These are phyloP conservation scores for Tylopilus intermedius DNA, from an alignment of 768 basidiomycete species.

Conservation along the genomic window DNA sequence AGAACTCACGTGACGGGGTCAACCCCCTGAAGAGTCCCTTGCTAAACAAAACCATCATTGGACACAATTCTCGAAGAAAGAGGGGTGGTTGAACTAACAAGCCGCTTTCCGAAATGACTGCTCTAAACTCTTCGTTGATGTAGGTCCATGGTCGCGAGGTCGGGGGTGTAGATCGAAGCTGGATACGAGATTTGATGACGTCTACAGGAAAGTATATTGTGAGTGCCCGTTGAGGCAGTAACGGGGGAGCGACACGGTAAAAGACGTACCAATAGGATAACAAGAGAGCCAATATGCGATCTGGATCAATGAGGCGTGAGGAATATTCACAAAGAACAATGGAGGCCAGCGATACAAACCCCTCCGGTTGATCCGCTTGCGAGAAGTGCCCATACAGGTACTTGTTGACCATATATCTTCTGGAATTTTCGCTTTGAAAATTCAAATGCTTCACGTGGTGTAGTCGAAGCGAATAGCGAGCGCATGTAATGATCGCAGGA, in stretches of 20 bases:
- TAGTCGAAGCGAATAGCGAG: no score
- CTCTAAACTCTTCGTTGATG: slow-evolving; percentile 63
- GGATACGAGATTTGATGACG: slow-evolving; percentile 87
- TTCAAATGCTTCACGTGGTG: slow-evolving; percentile 62
- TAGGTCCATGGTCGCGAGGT: slow-evolving; percentile 70
- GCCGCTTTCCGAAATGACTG: slow-evolving; percentile 68
- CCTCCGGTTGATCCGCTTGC: slow-evolving; percentile 82
- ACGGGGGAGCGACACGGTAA: neutral
- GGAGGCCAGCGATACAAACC: slow-evolving; percentile 38
- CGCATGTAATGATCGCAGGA: no score
- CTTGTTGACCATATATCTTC: slow-evolving; percentile 52
- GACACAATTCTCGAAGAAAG: neutral
- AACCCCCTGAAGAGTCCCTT: slow-evolving; percentile 68
- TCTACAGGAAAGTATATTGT: slow-evolving; percentile 40
- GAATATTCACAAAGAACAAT: neutral
- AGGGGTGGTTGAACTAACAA: slow-evolving; percentile 42
- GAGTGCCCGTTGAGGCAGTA: neutral
- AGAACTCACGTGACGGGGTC: slow-evolving; percentile 65
- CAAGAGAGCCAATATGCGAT: slow-evolving; percentile 77
- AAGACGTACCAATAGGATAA: slow-evolving; percentile 69
- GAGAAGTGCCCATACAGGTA: slow-evolving; percentile 83
- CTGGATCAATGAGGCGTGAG: neutral
- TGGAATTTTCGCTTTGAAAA: slow-evolving; percentile 77
- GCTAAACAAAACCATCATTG: slow-evolving; percentile 18
- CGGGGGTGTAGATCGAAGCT: slow-evolving; percentile 72